Conservation (phyloP, 768 basidiomycete species). For the Atractiella rhizophila region DNA sequence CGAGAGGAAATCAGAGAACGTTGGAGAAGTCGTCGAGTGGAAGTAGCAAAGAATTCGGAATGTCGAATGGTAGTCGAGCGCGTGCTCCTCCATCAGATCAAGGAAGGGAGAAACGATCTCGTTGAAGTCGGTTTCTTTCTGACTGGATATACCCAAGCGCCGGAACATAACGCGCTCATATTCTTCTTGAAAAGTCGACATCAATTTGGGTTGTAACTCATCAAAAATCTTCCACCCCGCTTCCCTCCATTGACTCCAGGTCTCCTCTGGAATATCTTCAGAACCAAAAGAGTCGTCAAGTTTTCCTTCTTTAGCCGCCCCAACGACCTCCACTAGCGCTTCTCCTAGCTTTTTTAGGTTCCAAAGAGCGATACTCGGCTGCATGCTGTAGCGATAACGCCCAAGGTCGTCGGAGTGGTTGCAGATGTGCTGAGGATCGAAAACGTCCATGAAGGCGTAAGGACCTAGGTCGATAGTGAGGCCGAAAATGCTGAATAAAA, state of each 20-base stretch:
- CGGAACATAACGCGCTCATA: constrained; percentile 41
- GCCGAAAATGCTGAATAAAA: constrained; percentile 26
- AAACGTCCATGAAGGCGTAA: constrained; percentile 50
- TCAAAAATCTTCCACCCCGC: constrained; percentile 31
- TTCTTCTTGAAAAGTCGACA: constrained; percentile 35
- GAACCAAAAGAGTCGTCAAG: not conserved
- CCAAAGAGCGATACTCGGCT: constrained; percentile 31
- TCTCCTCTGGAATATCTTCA: too few relatives aligned
- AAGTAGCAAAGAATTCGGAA: constrained; percentile 50
- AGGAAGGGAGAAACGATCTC: constrained; percentile 41
- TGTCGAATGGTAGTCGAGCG: constrained; percentile 66
- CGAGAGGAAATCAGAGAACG: constrained; percentile 13
- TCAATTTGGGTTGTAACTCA: constrained; percentile 37
- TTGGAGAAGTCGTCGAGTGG: constrained; percentile 23
- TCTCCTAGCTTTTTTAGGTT: constrained; percentile 39
- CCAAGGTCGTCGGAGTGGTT: constrained; percentile 61
- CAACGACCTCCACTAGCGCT: constrained; percentile 59
- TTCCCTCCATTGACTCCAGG: constrained; percentile 29
- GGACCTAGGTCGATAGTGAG: constrained; percentile 33
- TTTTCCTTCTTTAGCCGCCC: constrained; percentile 34
- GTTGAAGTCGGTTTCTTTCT: constrained; percentile 34
- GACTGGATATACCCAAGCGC: constrained; percentile 51
- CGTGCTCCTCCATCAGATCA: constrained; percentile 42
- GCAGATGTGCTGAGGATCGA: constrained; percentile 59
- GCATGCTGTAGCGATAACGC: constrained; percentile 17